phyloP scores from a whole-genome alignment of 495 filamentous ascomycete genomes.

The Xeromyces bisporus region DNA sequence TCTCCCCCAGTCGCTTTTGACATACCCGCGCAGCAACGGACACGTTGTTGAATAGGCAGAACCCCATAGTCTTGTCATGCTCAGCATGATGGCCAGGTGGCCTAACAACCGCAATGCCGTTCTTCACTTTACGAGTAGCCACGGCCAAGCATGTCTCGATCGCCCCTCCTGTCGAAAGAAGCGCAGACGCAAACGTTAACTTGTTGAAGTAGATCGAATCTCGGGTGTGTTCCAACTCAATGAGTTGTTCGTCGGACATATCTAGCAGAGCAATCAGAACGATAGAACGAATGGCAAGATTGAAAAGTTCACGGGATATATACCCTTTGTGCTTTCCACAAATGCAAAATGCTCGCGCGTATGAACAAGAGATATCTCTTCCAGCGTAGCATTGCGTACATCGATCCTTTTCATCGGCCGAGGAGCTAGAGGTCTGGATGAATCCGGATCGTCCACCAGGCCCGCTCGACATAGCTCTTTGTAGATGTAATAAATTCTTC shows the following conservation, averaged over 20 bases:
- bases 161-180: slow-evolving; percentile 79
- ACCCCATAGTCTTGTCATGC: slow-evolving; percentile 66
- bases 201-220: slow-evolving; percentile 86
- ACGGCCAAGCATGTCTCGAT: slow-evolving; percentile 89
- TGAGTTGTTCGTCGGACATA: slow-evolving; percentile 43
- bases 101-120: slow-evolving; percentile 85
- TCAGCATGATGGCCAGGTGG: slow-evolving; percentile 95
- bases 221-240: slow-evolving; percentile 41
- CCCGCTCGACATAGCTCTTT: slow-evolving; percentile 62
- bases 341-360: slow-evolving; percentile 57
- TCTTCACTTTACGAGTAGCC: slow-evolving; percentile 62
- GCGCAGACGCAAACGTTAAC: slow-evolving; percentile 60
- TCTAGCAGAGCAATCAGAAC: slow-evolving; percentile 12
- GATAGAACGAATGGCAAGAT: neutral
- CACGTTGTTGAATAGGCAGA: slow-evolving; percentile 96
- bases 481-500: slow-evolving; percentile 80
- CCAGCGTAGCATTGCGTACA: slow-evolving; percentile 53
- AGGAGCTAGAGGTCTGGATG: slow-evolving; percentile 27
- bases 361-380: slow-evolving; percentile 68
- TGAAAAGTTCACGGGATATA: slow-evolving; percentile 3
- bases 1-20: slow-evolving; percentile 54
- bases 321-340: slow-evolving; percentile 44
- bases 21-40: slow-evolving; percentile 75
- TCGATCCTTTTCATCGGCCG: slow-evolving; percentile 59
- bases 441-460: slow-evolving; percentile 44